Evolutionary conservation across 495 filamentous ascomycete species (phyloP).

Genomic region (Penicillium canariense): DNA sequence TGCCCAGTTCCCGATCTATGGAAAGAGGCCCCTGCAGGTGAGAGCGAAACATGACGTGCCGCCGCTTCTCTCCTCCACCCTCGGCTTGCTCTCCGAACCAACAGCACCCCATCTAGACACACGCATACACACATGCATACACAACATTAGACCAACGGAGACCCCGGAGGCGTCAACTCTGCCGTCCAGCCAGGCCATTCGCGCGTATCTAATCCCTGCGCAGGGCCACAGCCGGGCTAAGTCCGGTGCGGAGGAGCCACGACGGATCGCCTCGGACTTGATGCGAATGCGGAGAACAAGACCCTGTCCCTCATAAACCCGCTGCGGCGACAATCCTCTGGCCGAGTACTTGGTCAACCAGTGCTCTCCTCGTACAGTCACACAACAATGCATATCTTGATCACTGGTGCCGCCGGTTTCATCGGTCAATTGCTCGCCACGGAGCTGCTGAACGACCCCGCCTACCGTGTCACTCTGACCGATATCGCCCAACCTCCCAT

Average conservation of each 20-base stretch:
- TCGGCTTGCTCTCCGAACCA: neutral
- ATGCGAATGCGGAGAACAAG: conserved; percentile 40
- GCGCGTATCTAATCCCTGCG: conserved; percentile 12
- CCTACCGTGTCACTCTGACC: conserved; percentile 56
- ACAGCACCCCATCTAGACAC: neutral
- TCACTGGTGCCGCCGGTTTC: conserved; percentile 68
- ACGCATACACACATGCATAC: neutral
- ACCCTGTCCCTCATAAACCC: conserved; percentile 20
- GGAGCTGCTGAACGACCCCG: conserved; percentile 56
- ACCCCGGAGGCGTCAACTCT: neutral
- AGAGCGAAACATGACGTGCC: neutral
- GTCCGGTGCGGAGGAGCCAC: conserved; percentile 35
- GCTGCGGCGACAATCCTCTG: neutral
- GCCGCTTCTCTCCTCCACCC: neutral
- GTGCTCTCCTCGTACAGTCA: neutral
- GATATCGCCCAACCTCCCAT: conserved; percentile 59
- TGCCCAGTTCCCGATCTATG: neutral
- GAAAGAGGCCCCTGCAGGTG: neutral
- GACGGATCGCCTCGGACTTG: conserved; percentile 36
- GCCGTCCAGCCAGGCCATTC: conserved; percentile 2
- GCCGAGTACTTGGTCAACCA: neutral
- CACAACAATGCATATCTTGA: conserved; percentile 56
- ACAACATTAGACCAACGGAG: neutral
- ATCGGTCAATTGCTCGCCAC: conserved; percentile 63
- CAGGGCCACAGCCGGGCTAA: conserved; percentile 26